These are phyloP conservation scores for Aspergillus hortae DNA, from an alignment of 2,329 filamentous ascomycete species.

Conservation along the genomic window DNA sequence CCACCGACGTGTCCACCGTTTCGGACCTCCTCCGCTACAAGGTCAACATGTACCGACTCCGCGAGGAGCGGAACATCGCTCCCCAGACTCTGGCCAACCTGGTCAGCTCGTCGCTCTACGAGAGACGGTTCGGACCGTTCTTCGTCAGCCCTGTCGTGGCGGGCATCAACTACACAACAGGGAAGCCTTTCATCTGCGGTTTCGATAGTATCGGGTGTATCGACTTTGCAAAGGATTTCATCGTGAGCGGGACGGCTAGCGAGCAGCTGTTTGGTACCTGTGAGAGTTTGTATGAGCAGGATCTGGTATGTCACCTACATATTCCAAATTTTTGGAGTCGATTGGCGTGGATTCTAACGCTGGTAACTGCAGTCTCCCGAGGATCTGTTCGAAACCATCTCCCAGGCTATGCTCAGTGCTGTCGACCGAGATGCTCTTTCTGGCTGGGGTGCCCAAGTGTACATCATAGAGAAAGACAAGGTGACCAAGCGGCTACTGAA, in stretches of 20 bases:
- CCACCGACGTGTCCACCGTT: constrained; percentile 92
- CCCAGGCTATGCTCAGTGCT: constrained; percentile 90
- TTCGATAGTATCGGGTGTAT: constrained; percentile 99
- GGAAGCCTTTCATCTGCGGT: constrained; percentile 95
- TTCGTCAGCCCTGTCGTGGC: constrained; percentile 94
- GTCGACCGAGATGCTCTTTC: constrained; percentile 95
- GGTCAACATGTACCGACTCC: constrained; percentile 99
- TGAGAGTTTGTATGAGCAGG: constrained; percentile 95
- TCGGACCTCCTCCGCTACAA: constrained; percentile 98
- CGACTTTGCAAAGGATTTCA: constrained; percentile 99
- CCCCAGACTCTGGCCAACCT: constrained; percentile 96
- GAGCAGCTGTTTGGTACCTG: constrained; percentile 99
- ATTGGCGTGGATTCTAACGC: background rate
- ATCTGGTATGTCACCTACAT: constrained; percentile 65
- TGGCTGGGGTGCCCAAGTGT: constrained; percentile 97
- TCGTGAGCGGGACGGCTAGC: constrained; percentile 91
- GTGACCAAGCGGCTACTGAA: constrained; percentile 98
- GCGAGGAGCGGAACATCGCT: constrained; percentile 94
- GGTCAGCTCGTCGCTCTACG: constrained; percentile 85
- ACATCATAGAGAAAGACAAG: constrained; percentile 99
- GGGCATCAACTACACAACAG: constrained; percentile 89
- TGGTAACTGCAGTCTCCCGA: constrained; percentile 65
- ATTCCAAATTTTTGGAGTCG: background rate
- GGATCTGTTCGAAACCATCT: constrained; percentile 97
- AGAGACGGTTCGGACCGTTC: constrained; percentile 92